Conservation (phyloP, 192 early-diverging fungal genomes). For the Gonapodya sp. region DNA sequence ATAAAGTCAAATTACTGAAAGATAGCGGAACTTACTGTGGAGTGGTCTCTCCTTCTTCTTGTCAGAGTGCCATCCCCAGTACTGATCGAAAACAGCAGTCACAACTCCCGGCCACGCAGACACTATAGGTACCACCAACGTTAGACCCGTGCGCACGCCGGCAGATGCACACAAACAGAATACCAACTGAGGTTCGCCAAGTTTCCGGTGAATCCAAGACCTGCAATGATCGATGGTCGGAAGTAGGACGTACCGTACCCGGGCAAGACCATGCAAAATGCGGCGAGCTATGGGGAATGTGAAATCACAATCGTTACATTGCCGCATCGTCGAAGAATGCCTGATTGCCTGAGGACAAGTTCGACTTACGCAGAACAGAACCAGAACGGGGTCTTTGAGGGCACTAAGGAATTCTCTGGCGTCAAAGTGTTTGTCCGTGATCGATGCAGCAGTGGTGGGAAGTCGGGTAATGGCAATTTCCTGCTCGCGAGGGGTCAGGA, state of each 20-base stretch:
- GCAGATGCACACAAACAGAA: not conserved
- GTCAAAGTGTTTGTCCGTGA: not conserved
- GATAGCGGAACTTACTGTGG: too few relatives aligned
- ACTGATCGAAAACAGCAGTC: not conserved
- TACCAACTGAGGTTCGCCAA: not conserved
- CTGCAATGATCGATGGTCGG: not conserved
- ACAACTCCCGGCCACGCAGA: not conserved
- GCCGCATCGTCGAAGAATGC: not conserved
- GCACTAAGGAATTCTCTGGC: not conserved
- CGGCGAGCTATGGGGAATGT: not conserved
- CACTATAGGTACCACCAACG: not conserved
- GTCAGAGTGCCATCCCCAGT: constrained; percentile 9
- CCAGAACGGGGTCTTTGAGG: not conserved
- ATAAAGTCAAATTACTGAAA: too few relatives aligned
- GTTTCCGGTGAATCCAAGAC: not conserved
- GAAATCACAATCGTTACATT: too few relatives aligned
- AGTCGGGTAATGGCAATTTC: constrained; percentile 4
- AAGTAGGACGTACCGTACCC: not conserved
- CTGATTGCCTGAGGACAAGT: not conserved
- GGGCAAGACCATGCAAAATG: not conserved
- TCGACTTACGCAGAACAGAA: not conserved
- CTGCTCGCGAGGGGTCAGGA: not conserved
- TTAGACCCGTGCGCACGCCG: not conserved
- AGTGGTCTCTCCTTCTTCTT: not conserved
- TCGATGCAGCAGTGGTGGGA: not conserved